A percentile compares a stretch with the other conserved stretches of the same genome.
Conservation (phyloP, 2,329 filamentous ascomycete genomes). For the Curvularia hawaiiensis region DNA sequence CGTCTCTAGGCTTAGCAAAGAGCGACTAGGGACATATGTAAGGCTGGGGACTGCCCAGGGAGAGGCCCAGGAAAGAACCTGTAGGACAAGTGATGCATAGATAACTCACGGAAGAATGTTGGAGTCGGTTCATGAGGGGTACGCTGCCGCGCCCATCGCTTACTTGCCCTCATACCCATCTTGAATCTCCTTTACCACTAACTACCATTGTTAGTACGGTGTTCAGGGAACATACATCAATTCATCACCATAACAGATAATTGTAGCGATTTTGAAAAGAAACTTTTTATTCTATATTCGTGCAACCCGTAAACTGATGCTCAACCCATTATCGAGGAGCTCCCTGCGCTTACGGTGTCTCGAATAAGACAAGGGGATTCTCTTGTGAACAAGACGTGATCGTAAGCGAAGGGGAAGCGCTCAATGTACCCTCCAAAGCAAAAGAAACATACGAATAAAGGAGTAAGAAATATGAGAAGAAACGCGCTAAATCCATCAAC, state of each 20-base stretch:
- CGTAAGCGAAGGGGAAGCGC: constrained; percentile 3
- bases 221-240: background rate
- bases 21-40: too few relatives aligned
- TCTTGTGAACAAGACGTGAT: constrained; percentile 16
- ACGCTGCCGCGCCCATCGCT: too few relatives aligned
- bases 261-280: background rate
- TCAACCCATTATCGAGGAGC: constrained; percentile 37
- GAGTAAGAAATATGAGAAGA: background rate
- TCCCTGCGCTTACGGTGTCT: constrained; percentile 36
- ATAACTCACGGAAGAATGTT: too few relatives aligned
- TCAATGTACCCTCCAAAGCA: background rate
- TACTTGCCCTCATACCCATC: background rate
- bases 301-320: constrained; percentile 35
- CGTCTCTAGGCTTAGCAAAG: too few relatives aligned
- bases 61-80: too few relatives aligned
- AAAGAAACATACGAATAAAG: background rate
- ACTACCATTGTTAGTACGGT: too few relatives aligned
- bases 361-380: constrained; percentile 1
- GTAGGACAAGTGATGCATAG: too few relatives aligned
- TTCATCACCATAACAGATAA: background rate
- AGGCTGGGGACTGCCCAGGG: too few relatives aligned
- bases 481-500: background rate
- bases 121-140: too few relatives aligned
- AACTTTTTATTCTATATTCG: constrained; percentile 1
- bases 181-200: too few relatives aligned